phyloP scores from a whole-genome alignment of 176 grass and related monocot species.

The Cenchrus americanus region DNA sequence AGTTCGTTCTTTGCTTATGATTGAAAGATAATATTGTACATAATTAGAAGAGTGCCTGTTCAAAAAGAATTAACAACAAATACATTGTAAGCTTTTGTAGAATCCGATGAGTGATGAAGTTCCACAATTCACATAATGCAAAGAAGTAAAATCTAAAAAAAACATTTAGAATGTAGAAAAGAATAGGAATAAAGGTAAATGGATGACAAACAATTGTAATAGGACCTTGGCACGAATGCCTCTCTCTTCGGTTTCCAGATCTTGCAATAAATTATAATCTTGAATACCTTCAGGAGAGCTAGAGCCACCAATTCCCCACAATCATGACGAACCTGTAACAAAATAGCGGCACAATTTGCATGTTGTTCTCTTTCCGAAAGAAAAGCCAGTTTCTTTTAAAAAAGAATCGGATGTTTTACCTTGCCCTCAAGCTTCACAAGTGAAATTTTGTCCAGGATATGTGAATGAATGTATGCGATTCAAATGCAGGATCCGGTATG shows the following conservation, averaged over 20 bases:
- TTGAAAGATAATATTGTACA: not conserved
- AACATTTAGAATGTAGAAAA: not conserved
- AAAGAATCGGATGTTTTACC: conserved; percentile 42
- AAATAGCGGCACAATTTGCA: not conserved
- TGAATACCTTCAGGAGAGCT: conserved; percentile 46
- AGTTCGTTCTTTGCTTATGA: not conserved
- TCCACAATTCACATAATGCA: not conserved
- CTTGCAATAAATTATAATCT: conserved; percentile 58
- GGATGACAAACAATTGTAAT: conserved; percentile 22
- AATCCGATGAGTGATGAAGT: not conserved
- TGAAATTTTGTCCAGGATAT: conserved; percentile 76
- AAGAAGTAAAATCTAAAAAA: not conserved
- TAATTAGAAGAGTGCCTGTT: not conserved
- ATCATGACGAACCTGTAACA: conserved; percentile 69
- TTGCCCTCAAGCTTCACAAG: conserved; percentile 68
- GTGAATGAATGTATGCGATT: conserved; percentile 75
- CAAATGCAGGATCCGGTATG: conserved; percentile 71
- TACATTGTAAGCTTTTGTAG: not conserved
- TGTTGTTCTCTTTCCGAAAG: not conserved
- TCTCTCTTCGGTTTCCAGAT: conserved; percentile 65
- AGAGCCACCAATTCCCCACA: conserved; percentile 73
- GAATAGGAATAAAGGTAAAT: conserved; percentile 18
- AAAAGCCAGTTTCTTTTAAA: not conserved
- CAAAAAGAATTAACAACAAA: conserved; percentile 30
- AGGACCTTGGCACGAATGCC: conserved; percentile 62